These are phyloP conservation scores for Clarireedia hainanense DNA, from an alignment of 2,329 filamentous ascomycete species.

Conservation along the genomic window DNA sequence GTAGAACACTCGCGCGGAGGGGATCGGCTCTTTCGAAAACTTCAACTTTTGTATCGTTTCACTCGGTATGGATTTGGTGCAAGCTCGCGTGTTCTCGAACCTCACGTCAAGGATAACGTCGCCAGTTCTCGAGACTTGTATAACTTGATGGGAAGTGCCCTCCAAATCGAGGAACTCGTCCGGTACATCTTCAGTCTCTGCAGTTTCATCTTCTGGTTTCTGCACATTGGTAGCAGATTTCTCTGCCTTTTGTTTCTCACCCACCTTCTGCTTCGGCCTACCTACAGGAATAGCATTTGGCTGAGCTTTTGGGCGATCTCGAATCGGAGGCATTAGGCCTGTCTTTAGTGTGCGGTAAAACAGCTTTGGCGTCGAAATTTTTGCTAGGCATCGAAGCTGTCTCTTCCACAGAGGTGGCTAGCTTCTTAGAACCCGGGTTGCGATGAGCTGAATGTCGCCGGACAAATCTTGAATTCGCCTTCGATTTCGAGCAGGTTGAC, in stretches of 20 bases:
- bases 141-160: constrained; percentile 26
- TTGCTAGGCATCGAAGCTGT: background rate
- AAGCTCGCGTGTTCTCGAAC: constrained; percentile 52
- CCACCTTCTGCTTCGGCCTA: background rate
- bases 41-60: constrained; percentile 37
- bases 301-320: background rate
- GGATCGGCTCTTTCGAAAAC: constrained; percentile 19
- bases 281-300: background rate
- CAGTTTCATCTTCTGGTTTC: background rate
- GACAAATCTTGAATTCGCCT: background rate
- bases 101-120: constrained; percentile 60
- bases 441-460: background rate
- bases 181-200: background rate
- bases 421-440: background rate
- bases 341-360: constrained; percentile 13
- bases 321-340: constrained; percentile 8
- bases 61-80: constrained; percentile 39
- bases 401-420: background rate
- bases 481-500: background rate
- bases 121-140: constrained; percentile 48
- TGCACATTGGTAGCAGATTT: background rate
- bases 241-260: background rate
- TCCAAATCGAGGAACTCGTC: constrained; percentile 18
- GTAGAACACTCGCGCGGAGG: constrained; percentile 35
- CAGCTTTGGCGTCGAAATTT: background rate